Base-by-base conservation (phyloP, 2,329 filamentous ascomycete species). In the Aspergillus sp. region DNA sequence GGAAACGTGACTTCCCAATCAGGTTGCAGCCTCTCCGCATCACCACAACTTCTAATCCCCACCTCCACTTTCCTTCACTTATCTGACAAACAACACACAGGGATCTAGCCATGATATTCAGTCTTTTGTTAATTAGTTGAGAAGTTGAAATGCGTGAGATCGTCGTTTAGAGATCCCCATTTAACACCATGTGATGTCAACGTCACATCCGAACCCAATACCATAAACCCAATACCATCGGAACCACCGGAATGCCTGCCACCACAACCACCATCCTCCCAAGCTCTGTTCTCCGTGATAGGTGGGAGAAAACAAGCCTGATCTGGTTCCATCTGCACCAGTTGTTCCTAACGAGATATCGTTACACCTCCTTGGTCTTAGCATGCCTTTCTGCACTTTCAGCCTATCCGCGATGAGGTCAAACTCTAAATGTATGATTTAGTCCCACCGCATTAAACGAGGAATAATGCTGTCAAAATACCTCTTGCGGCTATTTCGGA, bases 211-310 rank as follows among this genome's bases (percentile, higher is more conserved):
- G 31, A 43, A 43, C 23, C 27, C 35, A 43, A 45, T 33, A 7
- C 21, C 12, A 27, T 27, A 23, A 44, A 31, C 37, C 27, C 37
- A 44, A 45, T 33, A 11, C 14, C 8, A 17, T 35, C 53, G 45
- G 53, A 55, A 56, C 53, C 46, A 19, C 31, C 53, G 46, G 53
- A 7, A 54, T 31, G 17, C 35, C 17, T 33, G 27, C 31, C 44
- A 44, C 25, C 25, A 27, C 25, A 27, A 31, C 27, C 27, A n/a
- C 23, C 23, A 19, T 43, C 39, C 23, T 17, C 40, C 25, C 31
- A 12, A 4, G 3, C 25, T 37, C 27, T 6, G 17, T 37, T 41
- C 5, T 15, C n/a, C 25, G 33, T 46, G 27, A 53, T 17, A 46
- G 33, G 25, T 19, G 35, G 25, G 27, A 44, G 19, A 23, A 33